These are phyloP conservation scores for Pseudotulostoma volvatum DNA, from an alignment of 495 filamentous ascomycete genomes.

Conservation along the genomic window DNA sequence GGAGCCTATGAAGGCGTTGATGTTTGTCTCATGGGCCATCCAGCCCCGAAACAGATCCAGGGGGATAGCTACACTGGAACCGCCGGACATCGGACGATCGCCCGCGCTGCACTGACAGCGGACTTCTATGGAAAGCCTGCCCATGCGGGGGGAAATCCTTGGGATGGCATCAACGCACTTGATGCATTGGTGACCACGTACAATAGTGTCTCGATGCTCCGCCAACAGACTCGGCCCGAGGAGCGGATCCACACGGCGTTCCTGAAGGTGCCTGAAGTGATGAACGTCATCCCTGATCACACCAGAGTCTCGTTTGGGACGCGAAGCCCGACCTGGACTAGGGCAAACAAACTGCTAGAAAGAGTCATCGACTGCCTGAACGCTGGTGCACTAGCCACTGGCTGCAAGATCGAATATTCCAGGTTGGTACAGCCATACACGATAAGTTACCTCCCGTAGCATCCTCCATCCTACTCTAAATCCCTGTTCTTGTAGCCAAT, in stretches of 20 bases:
- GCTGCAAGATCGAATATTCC: constrained; percentile 34
- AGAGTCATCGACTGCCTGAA: constrained; percentile 42
- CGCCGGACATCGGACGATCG: constrained; percentile 22
- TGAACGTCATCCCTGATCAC: constrained; percentile 46
- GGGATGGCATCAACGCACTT: constrained; percentile 47
- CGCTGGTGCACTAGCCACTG: constrained; percentile 44
- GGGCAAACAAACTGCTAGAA: constrained; percentile 29
- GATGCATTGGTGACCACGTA: constrained; percentile 46
- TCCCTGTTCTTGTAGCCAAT: too few relatives aligned
- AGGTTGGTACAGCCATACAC: too few relatives aligned
- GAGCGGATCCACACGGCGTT: constrained; percentile 45
- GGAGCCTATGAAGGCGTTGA: constrained; percentile 51
- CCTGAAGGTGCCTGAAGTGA: constrained; percentile 38
- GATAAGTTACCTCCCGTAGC: too few relatives aligned
- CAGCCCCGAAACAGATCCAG: constrained; percentile 9
- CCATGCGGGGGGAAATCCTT: constrained; percentile 47
- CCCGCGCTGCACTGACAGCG: constrained; percentile 8
- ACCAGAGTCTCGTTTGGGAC: constrained; percentile 37
- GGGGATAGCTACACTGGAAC: constrained; percentile 14
- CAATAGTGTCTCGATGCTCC: constrained; percentile 42
- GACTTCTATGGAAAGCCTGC: constrained; percentile 15
- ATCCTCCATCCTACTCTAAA: too few relatives aligned
- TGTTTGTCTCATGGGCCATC: constrained; percentile 40
- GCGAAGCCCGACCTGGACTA: constrained; percentile 28
- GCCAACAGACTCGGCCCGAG: constrained; percentile 46